A percentile compares a stretch with the other conserved stretches of the same genome.
These are phyloP conservation scores for Cucumis melo DNA, from an alignment of 306 rosid genomes.

Conservation along the genomic window DNA sequence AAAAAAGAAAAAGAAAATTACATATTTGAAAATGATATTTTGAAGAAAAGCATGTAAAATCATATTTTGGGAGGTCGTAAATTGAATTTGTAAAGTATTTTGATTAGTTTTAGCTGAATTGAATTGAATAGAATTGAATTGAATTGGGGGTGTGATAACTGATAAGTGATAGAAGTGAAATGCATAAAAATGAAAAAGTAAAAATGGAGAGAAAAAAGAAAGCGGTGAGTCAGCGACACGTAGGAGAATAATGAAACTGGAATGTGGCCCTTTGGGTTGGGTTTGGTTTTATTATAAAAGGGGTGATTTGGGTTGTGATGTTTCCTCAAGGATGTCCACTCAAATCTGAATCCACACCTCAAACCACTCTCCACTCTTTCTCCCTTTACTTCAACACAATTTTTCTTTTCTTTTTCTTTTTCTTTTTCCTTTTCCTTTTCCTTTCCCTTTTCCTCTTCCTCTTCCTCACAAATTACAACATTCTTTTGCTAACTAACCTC, in stretches of 20 bases:
- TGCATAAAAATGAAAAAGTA: too few relatives aligned
- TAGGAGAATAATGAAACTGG: background rate
- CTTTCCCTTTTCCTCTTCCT: background rate
- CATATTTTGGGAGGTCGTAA: too few relatives aligned
- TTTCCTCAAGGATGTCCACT: background rate
- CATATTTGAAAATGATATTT: too few relatives aligned
- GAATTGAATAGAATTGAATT: too few relatives aligned
- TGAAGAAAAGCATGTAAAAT: too few relatives aligned
- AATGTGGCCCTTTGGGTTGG: background rate
- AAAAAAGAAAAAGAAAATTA: too few relatives aligned
- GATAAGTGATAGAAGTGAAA: too few relatives aligned
- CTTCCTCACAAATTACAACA: background rate
- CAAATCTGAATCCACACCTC: background rate
- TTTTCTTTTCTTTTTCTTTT: too few relatives aligned
- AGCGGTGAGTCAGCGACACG: conserved; percentile 8
- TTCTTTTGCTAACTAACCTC: background rate
- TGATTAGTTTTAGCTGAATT: too few relatives aligned
- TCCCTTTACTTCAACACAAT: background rate
- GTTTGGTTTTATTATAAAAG: background rate
- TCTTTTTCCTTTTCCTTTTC: background rate
- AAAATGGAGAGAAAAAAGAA: too few relatives aligned
- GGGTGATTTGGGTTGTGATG: background rate
- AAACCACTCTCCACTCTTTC: background rate
- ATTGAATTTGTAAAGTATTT: too few relatives aligned
- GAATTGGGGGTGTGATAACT: too few relatives aligned